phyloP scores from a whole-genome alignment of 1,284 basidiomycete genomes.

The Ceratobasidium papillatum region DNA sequence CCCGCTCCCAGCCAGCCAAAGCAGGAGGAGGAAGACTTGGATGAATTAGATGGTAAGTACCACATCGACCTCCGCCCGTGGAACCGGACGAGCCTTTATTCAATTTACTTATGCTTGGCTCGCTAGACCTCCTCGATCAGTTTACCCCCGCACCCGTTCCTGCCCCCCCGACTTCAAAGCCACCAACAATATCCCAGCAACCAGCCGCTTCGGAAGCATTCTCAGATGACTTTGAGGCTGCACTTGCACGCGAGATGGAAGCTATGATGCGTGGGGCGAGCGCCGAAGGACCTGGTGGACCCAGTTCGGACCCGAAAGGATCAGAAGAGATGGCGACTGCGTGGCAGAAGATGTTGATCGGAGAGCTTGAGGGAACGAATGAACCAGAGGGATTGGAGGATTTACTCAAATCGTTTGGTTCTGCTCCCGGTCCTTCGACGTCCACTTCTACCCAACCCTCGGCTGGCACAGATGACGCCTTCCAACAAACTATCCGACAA shows the following conservation, averaged over 20 bases:
- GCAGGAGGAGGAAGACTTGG: slow-evolving; percentile 69
- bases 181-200: slow-evolving; percentile 45
- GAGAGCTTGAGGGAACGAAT: slow-evolving; percentile 67
- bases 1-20: slow-evolving; percentile 14
- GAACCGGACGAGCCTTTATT: not conserved
- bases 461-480: slow-evolving; percentile 50
- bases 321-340: slow-evolving; percentile 65
- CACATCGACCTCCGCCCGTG: not conserved
- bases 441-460: slow-evolving; percentile 46
- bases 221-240: slow-evolving; percentile 69
- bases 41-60: slow-evolving; percentile 74
- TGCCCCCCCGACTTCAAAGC: slow-evolving; percentile 46
- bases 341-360: slow-evolving; percentile 79
- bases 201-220: slow-evolving; percentile 56
- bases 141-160: slow-evolving; percentile 51
- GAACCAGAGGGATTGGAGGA: slow-evolving; percentile 42
- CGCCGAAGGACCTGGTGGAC: slow-evolving; percentile 30
- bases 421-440: slow-evolving; percentile 39
- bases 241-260: slow-evolving; percentile 86
- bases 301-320: slow-evolving; percentile 48
- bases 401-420: slow-evolving; percentile 5
- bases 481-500: slow-evolving; percentile 79
- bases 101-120: slow-evolving; percentile 35
- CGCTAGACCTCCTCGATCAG: slow-evolving; percentile 64
- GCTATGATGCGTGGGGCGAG: slow-evolving; percentile 69